Evolutionary conservation across 371 early-diverging fungal species (phyloP).

Genomic region (Choanephora cucurbitarum): DNA sequence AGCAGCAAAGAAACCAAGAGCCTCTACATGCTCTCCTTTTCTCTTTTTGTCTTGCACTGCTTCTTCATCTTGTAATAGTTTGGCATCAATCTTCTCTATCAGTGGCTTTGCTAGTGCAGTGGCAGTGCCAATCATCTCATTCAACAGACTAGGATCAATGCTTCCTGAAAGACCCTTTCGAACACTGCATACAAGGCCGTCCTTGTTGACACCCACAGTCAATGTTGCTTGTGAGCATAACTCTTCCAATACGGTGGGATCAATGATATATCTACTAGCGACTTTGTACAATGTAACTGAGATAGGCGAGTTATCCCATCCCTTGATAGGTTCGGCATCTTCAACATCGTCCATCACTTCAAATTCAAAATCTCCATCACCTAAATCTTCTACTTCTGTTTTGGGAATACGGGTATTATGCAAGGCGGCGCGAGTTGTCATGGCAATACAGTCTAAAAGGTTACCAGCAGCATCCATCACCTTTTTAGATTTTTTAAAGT

Average conservation of each 20-base stretch:
- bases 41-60: slow-evolving; percentile 46
- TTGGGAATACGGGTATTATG: slow-evolving; percentile 84
- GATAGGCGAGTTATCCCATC: slow-evolving; percentile 79
- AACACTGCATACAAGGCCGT: slow-evolving; percentile 78
- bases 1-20: slow-evolving; percentile 67
- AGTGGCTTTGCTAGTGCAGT: slow-evolving; percentile 60
- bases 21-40: slow-evolving; percentile 50
- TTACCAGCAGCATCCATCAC: slow-evolving; percentile 90
- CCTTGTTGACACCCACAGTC: slow-evolving; percentile 80
- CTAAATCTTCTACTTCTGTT: slow-evolving; percentile 68
- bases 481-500: slow-evolving; percentile 10
- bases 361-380: slow-evolving; percentile 82
- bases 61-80: slow-evolving; percentile 52
- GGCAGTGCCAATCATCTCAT: slow-evolving; percentile 80
- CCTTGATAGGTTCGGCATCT: slow-evolving; percentile 75
- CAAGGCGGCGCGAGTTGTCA: slow-evolving; percentile 86
- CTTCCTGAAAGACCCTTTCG: slow-evolving; percentile 82
- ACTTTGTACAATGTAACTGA: slow-evolving; percentile 86
- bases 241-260: slow-evolving; percentile 88
- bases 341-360: slow-evolving; percentile 88
- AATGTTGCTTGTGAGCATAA: slow-evolving; percentile 77
- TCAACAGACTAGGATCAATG: slow-evolving; percentile 74
- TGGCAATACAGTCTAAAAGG: slow-evolving; percentile 79
- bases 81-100: slow-evolving; percentile 55
- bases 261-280: slow-evolving; percentile 80